Evolutionary conservation across 106 monocot genomes (phyloP).

Genomic region (Acanthochlamys bracteata): DNA sequence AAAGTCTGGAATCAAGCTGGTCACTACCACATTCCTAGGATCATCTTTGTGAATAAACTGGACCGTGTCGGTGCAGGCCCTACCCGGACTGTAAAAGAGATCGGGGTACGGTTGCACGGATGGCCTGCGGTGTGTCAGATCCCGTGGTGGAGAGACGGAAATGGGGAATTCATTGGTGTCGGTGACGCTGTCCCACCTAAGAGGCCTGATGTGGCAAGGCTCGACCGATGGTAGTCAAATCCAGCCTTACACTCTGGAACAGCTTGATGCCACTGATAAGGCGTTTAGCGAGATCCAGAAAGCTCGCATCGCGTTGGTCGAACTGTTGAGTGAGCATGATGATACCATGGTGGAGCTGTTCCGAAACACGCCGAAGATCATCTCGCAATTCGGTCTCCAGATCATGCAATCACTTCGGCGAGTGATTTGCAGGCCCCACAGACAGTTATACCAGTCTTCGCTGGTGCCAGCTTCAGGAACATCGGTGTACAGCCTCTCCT

Average conservation of each 20-base stretch:
- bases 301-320: conserved; percentile 72
- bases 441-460: conserved; percentile 84
- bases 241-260: too few relatives aligned
- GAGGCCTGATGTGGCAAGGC: conserved; percentile 85
- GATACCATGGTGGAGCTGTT: conserved; percentile 63
- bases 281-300: conserved; percentile 80
- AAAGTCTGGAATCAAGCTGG: conserved; percentile 98
- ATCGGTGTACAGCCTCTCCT: conserved; percentile 93
- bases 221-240: too few relatives aligned
- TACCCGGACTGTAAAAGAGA: conserved; percentile 89
- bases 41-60: conserved; percentile 98
- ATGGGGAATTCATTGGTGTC: conserved; percentile 73
- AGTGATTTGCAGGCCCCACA: too few relatives aligned
- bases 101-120: conserved; percentile 69
- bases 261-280: too few relatives aligned
- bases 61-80: conserved; percentile 94
- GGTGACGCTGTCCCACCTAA: conserved; percentile 69
- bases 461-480: conserved; percentile 96
- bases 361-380: conserved; percentile 74
- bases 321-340: conserved; percentile 65
- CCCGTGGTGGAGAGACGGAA: conserved; percentile 76
- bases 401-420: too few relatives aligned
- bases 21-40: conserved; percentile 91
- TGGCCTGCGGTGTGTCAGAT: conserved; percentile 77
- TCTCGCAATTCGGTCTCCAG: too few relatives aligned